Percentiles rank a stretch among this genome's conserved stretches.
phyloP scores from a whole-genome alignment of 192 early-diverging fungal genomes.

The Coemansia sp. region DNA sequence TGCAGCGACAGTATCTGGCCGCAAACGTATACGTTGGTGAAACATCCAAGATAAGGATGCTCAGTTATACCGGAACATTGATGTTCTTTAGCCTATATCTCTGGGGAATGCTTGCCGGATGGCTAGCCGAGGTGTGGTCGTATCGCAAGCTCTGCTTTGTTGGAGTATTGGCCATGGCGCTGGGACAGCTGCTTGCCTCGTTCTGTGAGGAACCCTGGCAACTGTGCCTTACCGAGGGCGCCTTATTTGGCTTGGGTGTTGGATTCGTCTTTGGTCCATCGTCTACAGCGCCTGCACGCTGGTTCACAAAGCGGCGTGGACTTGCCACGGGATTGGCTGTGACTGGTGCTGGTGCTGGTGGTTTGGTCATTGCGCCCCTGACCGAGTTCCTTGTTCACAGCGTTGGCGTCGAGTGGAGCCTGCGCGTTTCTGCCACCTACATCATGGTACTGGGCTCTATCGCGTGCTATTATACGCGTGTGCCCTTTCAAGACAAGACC shows the following conservation, averaged over 20 bases:
- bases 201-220: slow-evolving; percentile 69
- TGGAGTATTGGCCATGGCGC: slow-evolving; percentile 38
- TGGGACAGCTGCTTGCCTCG: slow-evolving; percentile 62
- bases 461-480: slow-evolving; percentile 33
- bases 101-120: slow-evolving; percentile 48
- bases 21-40: slow-evolving; percentile 27
- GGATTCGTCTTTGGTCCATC: slow-evolving; percentile 62
- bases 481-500: slow-evolving; percentile 28
- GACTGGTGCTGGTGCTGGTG: slow-evolving; percentile 67
- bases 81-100: slow-evolving; percentile 46
- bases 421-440: slow-evolving; percentile 53
- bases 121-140: slow-evolving; percentile 53
- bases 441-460: slow-evolving; percentile 49
- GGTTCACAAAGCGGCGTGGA: slow-evolving; percentile 62
- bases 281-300: slow-evolving; percentile 63
- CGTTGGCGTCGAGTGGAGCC: slow-evolving; percentile 54
- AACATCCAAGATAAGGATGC: slow-evolving; percentile 18
- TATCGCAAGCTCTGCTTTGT: slow-evolving; percentile 37
- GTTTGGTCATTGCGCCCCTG: slow-evolving; percentile 63
- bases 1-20: slow-evolving; percentile 42
- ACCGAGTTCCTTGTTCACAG: slow-evolving; percentile 40
- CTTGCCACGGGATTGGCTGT: slow-evolving; percentile 69
- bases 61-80: slow-evolving; percentile 45
- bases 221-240: slow-evolving; percentile 65
- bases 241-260: slow-evolving; percentile 64